phyloP scores from a whole-genome alignment of 805 yeast species.

The Lipomyces starkeyi region DNA sequence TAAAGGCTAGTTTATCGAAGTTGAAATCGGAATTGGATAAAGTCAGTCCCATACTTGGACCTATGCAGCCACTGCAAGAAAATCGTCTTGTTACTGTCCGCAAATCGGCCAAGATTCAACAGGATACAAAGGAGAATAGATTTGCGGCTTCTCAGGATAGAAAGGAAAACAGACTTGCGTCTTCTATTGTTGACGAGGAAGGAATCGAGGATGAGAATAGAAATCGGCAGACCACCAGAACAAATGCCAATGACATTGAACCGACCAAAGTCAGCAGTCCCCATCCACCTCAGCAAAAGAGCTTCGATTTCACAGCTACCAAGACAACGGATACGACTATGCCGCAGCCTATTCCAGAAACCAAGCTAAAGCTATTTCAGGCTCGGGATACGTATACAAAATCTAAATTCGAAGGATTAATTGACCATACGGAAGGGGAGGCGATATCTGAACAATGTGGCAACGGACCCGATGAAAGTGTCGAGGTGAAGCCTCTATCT shows the following conservation, averaged over 20 bases:
- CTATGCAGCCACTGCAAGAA: background rate
- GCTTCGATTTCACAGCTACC: constrained; percentile 24
- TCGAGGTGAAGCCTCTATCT: constrained; percentile 16
- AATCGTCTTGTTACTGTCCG: background rate
- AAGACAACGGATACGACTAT: background rate
- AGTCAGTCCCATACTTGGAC: constrained; percentile 29
- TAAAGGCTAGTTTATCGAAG: constrained; percentile 17
- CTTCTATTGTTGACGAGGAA: constrained; percentile 10
- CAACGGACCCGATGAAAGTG: constrained; percentile 8
- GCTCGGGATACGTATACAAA: constrained; percentile 42
- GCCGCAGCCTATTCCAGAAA: constrained; percentile 12
- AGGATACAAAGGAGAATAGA: background rate
- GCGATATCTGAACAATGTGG: background rate
- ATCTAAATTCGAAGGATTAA: constrained; percentile 40
- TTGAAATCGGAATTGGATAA: constrained; percentile 27
- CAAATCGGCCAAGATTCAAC: background rate
- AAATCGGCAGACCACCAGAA: background rate
- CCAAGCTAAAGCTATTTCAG: constrained; percentile 42
- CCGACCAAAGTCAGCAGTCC: constrained; percentile 23
- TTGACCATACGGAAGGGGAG: constrained; percentile 16
- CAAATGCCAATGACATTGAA: constrained; percentile 9
- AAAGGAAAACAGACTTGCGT: background rate
- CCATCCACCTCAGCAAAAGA: constrained; percentile 33
- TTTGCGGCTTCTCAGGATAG: background rate
- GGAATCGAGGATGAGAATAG: background rate